These are phyloP conservation scores for Talaromyces wortmannii DNA, from an alignment of 495 filamentous ascomycete genomes.

Conservation along the genomic window DNA sequence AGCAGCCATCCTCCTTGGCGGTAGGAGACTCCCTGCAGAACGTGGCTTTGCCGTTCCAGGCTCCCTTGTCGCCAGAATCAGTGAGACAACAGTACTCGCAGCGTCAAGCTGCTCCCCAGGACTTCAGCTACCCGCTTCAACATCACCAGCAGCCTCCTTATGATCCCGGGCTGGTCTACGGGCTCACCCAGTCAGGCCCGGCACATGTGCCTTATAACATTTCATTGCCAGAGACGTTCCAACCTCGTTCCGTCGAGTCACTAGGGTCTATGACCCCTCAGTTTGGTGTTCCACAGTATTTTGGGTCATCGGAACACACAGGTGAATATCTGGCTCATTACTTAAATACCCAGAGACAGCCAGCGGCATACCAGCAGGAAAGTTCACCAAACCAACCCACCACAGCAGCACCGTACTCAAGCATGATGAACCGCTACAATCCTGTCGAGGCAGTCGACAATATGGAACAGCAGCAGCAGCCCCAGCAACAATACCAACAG, in stretches of 20 bases:
- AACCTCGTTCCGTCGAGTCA: slow-evolving; percentile 70
- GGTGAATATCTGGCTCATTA: slow-evolving; percentile 45
- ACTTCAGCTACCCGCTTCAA: not conserved
- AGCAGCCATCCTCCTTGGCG: slow-evolving; percentile 6
- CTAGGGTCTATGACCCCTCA: slow-evolving; percentile 72
- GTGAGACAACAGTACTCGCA: slow-evolving; percentile 22
- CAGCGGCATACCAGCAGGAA: slow-evolving; percentile 49
- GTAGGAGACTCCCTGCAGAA: slow-evolving; percentile 18
- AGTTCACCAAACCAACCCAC: slow-evolving; percentile 36
- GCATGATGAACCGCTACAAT: slow-evolving; percentile 48
- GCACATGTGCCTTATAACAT: slow-evolving; percentile 68
- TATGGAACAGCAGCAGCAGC: slow-evolving; percentile 4
- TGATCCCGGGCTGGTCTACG: slow-evolving; percentile 69
- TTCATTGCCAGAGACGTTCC: slow-evolving; percentile 60
- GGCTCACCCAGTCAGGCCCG: slow-evolving; percentile 61
- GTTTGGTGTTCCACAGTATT: slow-evolving; percentile 72
- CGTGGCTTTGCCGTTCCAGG: slow-evolving; percentile 39
- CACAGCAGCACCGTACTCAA: slow-evolving; percentile 44
- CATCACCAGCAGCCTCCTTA: slow-evolving; percentile 36
- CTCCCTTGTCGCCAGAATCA: slow-evolving; percentile 30
- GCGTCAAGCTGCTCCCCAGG: slow-evolving; percentile 8
- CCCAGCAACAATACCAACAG: no score
- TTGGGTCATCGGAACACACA: slow-evolving; percentile 58
- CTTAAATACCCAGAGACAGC: slow-evolving; percentile 44
- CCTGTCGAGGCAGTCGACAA: slow-evolving; percentile 26